These are phyloP conservation scores for Blastobotrys niveus DNA, from an alignment of 1,139 yeast species.

Conservation along the genomic window DNA sequence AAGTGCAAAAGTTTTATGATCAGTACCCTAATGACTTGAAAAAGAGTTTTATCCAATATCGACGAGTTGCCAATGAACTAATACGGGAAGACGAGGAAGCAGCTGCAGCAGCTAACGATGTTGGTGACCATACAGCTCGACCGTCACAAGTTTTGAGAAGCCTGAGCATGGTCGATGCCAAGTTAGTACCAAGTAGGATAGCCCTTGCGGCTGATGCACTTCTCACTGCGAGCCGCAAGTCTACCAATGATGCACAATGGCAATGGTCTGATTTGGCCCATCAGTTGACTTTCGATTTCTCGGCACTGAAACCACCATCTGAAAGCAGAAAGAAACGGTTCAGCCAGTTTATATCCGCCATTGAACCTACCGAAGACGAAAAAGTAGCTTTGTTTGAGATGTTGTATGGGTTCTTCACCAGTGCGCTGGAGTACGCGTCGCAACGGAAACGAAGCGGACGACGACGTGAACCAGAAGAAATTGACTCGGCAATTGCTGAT, in stretches of 20 bases:
- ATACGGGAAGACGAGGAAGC: not conserved
- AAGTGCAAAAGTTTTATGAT: slow-evolving; percentile 9
- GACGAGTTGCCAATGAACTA: slow-evolving; percentile 8
- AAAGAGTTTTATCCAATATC: slow-evolving; percentile 5
- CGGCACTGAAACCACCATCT: slow-evolving; percentile 20
- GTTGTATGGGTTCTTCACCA: slow-evolving; percentile 27
- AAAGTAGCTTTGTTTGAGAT: slow-evolving; percentile 28
- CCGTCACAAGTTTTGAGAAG: slow-evolving; percentile 3
- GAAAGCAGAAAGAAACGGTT: slow-evolving; percentile 15
- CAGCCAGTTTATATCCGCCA: slow-evolving; percentile 17
- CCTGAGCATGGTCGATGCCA: not conserved
- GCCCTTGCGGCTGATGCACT: slow-evolving; percentile 22
- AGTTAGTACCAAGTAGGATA: slow-evolving; percentile 8
- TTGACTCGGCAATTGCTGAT: slow-evolving; percentile 17
- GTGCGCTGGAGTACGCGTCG: slow-evolving; percentile 18
- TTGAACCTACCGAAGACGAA: slow-evolving; percentile 24
- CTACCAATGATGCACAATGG: slow-evolving; percentile 21
- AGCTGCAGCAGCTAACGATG: not conserved
- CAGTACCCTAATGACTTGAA: slow-evolving; percentile 17
- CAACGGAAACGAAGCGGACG: slow-evolving; percentile 12
- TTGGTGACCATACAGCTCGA: not conserved
- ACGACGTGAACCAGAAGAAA: slow-evolving; percentile 20
- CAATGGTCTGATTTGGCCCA: slow-evolving; percentile 24
- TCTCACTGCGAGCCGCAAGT: slow-evolving; percentile 17
- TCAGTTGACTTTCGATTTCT: slow-evolving; percentile 30